Percentiles rank a stretch among this genome's conserved stretches.
These are phyloP conservation scores for Camillea tinctor DNA, from an alignment of 2,329 filamentous ascomycete species.

Conservation along the genomic window DNA sequence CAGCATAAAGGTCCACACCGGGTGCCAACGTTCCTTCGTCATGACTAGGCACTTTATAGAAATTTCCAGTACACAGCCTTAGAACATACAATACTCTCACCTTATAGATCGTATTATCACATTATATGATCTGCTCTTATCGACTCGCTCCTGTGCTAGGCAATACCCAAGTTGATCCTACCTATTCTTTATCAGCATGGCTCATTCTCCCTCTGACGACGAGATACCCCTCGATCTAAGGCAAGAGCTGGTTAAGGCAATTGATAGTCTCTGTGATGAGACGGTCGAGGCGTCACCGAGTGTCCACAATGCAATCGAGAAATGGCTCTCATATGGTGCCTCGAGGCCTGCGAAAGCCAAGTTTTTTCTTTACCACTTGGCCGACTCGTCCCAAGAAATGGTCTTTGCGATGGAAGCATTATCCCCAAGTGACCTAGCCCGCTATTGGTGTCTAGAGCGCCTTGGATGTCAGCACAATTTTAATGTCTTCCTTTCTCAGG, in stretches of 20 bases:
- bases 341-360: not conserved
- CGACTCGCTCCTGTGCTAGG: not conserved
- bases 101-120: not conserved
- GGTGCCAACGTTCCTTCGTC: not conserved
- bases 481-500: constrained; percentile 7
- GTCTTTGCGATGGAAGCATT: constrained; percentile 4
- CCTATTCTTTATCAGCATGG: not conserved
- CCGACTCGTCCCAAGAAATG: constrained; percentile 1
- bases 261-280: not conserved
- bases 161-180: not conserved
- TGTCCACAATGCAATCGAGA: not conserved
- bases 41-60: not conserved
- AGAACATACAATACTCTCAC: not conserved
- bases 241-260: not conserved
- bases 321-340: not conserved
- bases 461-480: constrained; percentile 5
- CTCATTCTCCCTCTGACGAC: not conserved
- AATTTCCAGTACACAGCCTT: not conserved
- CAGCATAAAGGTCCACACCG: not conserved
- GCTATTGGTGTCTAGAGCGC: constrained; percentile 1
- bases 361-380: constrained; percentile 4
- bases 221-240: not conserved
- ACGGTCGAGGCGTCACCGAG: not conserved
- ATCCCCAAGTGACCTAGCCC: not conserved
- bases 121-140: not conserved